These are phyloP conservation scores for Pleurotus sapidus DNA, from an alignment of 768 basidiomycete genomes.

Conservation along the genomic window DNA sequence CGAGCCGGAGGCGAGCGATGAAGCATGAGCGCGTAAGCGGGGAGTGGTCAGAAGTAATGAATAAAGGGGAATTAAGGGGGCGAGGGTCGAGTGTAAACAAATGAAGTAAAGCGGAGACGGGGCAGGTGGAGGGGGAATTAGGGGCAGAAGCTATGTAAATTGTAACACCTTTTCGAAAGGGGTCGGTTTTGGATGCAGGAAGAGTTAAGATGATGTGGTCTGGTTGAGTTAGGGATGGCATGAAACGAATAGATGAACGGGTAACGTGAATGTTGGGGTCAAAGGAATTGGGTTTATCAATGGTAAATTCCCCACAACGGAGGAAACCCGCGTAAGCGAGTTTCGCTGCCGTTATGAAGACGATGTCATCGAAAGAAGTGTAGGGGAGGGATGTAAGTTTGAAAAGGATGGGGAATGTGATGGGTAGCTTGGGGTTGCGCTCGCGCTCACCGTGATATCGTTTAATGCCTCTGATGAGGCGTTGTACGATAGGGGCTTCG, in stretches of 20 bases:
- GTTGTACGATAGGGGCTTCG: slow-evolving; percentile 24
- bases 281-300: no score
- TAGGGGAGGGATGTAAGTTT: slow-evolving; percentile 8
- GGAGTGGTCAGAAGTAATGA: not conserved
- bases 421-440: slow-evolving; percentile 21
- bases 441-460: slow-evolving; percentile 21
- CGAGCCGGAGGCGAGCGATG: not conserved
- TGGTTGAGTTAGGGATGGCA: no score
- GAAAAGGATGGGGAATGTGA: slow-evolving; percentile 9
- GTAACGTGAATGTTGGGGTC: no score
- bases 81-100: not conserved
- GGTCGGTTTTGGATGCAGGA: slow-evolving; percentile 34
- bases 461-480: slow-evolving; percentile 30
- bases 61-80: not conserved
- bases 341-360: slow-evolving; percentile 16
- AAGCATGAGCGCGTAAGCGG: not conserved
- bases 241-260: no score
- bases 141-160: slow-evolving; percentile 16
- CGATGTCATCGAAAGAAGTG: not conserved
- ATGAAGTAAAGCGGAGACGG: not conserved
- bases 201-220: slow-evolving; percentile 10
- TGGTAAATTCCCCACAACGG: not conserved
- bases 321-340: slow-evolving; percentile 13
- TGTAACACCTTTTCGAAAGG: slow-evolving; percentile 20
- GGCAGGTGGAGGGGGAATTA: not conserved